Base-by-base conservation (phyloP, 2,329 filamentous ascomycete species). In the Trichothecium roseum region DNA sequence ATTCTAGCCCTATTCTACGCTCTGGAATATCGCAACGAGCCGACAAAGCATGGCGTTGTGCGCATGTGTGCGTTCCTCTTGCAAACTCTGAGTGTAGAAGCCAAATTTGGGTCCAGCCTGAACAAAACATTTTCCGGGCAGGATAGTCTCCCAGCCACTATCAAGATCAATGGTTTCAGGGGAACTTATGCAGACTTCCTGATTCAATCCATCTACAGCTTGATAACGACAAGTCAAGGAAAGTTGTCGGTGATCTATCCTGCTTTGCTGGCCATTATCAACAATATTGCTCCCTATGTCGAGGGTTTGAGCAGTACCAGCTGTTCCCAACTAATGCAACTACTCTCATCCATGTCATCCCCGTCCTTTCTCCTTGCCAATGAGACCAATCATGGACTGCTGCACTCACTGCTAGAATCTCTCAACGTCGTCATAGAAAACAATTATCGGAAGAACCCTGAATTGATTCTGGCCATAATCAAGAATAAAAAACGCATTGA, bases 41-140 rank as follows among this genome's bases (percentile, higher is more conserved):
- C 82, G 15, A 78, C 87, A 2, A 93, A 89, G 55, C 88, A 95
- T 56, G 91, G 91, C 1, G 71, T 95, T 2, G 85, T 96, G 18
- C 76, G 91, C 37, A 95, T 96, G 87, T 95, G 91, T 57, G 81
- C 93, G n/a, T 96, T 98, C 55, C 72, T 96, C 30, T 63, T 98
- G 28, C 91, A 98, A 59, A 96, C 91, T 0, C 64, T 98, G 51
- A 96, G 89, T 50, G 87, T 93, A 3, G 91, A 96, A 59, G 74
- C 81, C 37, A 87, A 83, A 42, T 96, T 96, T 57, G 89, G 87
- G 20, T 75, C 81, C 51, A 89, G 86, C 48, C 68, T 98, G 34
- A 96, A 95, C 60, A 88, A 86, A 58, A 71, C 68, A 13, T 96
- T 98, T 47, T 81, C 87, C 42, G 83, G 79, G 2, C 89, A 95